Base-by-base conservation (phyloP, 2,329 filamentous ascomycete species). In the Colletotrichum plurivorum region DNA sequence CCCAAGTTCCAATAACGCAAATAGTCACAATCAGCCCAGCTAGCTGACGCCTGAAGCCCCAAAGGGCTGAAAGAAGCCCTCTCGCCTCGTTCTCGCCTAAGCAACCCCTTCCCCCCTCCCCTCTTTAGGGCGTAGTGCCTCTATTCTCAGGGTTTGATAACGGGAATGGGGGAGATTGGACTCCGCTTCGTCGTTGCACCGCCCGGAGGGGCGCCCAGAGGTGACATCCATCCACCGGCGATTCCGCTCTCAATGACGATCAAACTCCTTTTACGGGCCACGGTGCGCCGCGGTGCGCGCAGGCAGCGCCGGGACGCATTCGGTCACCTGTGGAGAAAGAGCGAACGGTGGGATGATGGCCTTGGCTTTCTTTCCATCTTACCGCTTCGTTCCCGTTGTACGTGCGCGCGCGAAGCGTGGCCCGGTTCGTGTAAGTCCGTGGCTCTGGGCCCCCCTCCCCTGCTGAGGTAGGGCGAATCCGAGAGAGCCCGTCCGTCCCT, bases 131-230 rank as follows among this genome's bases (percentile, higher is more conserved):
- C 41, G 60, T 52, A 31, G 31, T 36, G 8, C 10, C 31, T 36
- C 31, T 16, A 36, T 60, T 58, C 41, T 31, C 53, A 31, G n/a
- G 39, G 51, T 61, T 52, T 61, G 51, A 61, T 69, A 53, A 52
- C 67, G 43, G 36, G 48, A 58, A 51, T 39, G 45, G 56, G 48
- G 41, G 39, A 61, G 56, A 66, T 31, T 20, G 22, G 18, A 27
- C 63, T 25, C 45, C 48, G 36, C 36, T 51, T 18, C 46, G n/a
- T 49, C 22, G 36, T 12, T 60, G 66, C 66, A 69, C 66, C 49
- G 66, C 62, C 66, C 25, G 6, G 66, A 51, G 62, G 54, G 62
- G 66, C 66, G 45, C 66, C 62, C 48, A 69, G 67, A 69, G 36
- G 62, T 69, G 43, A 39, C 67, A 67, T 61, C 15, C 46, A 57